Base-by-base conservation (phyloP, 2,329 filamentous ascomycete species). In the Didymella lethalis region DNA sequence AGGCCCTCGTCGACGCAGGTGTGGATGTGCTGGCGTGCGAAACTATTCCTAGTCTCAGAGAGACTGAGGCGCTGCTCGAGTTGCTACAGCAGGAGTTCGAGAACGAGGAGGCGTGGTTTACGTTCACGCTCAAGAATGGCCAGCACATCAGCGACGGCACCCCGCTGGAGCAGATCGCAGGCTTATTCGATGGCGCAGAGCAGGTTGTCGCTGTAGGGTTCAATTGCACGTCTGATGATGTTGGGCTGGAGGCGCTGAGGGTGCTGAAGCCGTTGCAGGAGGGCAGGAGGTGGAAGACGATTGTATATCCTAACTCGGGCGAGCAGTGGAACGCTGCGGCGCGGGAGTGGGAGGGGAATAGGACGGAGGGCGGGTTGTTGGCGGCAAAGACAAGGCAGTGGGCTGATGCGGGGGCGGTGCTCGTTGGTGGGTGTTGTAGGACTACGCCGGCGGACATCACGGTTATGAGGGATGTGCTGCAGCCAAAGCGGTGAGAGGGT, bases 341-440 rank as follows among this genome's bases (percentile, higher is more conserved):
- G 11, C 74, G 80, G 51, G 66, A 66, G 25, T 78, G 76, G 76
- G 64, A 69, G 16, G 75, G 75, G 4, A 59, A 66, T 25, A 62
- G 66, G 44, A 68, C 63, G 0, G 66, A 68, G 29, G 71, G 69
- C 0, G 56, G 50, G 10, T 54, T 56, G 34, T 61, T 78, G 49
- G 64, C 66, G n/a, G 65, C 66, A 14, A 67, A 72, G 49, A 71
- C 74, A 14, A 61, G 54, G 57, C 68, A 77, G 46, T 79, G 75
- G 72, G 65, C 69, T 52, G 57, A 62, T 3, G 70, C 70, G 28
- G 79, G 80, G 1, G 81, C 79, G 10, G 72, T 71, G 53, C 54
- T 82, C 44, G 75, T 83, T 48, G 81, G 81, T 11, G 81, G 81
- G 1, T 83, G 81, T 64, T 83, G 81, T 70, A 71, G 80, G 52